phyloP scores from a whole-genome alignment of 306 rosid species.

The Cyclanthera cordifolia region DNA sequence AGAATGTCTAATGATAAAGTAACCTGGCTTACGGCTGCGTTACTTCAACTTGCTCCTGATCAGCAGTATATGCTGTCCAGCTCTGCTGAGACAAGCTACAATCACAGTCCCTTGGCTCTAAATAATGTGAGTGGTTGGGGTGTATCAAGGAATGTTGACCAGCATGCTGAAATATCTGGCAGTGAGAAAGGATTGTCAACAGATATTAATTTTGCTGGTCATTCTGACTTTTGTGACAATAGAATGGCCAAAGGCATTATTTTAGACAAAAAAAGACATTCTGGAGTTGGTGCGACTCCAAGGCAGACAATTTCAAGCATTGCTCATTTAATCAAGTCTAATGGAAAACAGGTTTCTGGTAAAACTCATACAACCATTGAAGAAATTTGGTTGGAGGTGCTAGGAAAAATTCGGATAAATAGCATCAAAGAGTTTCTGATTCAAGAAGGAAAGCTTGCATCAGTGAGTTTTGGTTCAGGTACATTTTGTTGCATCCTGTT shows the following conservation, averaged over 20 bases:
- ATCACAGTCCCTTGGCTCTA: conserved; percentile 59
- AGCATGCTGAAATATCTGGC: conserved; percentile 34
- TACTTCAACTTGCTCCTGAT: conserved; percentile 98
- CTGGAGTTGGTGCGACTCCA: conserved; percentile 34
- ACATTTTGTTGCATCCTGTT: conserved; percentile 18
- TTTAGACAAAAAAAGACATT: conserved; percentile 42
- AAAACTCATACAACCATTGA: conserved; percentile 41
- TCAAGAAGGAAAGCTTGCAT: conserved; percentile 73
- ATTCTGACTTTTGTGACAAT: conserved; percentile 27
- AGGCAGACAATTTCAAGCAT: conserved; percentile 30
- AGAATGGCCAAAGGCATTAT: conserved; percentile 29
- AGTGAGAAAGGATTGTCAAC: conserved; percentile 38
- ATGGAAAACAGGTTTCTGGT: conserved; percentile 36
- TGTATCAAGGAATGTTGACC: conserved; percentile 28
- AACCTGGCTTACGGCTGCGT: conserved; percentile 95
- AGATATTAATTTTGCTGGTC: conserved; percentile 44
- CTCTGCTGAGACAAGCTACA: conserved; percentile 72
- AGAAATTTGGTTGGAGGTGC: conserved; percentile 88
- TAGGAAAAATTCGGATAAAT: conserved; percentile 52
- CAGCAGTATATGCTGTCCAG: conserved; percentile 84
- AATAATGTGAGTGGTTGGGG: conserved; percentile 36
- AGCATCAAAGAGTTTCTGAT: conserved; percentile 63
- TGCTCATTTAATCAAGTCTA: conserved; percentile 27
- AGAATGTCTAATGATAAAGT: conserved; percentile 87
- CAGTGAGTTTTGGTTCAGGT: conserved; percentile 89